Evolutionary conservation across 306 rosid genomes (phyloP).

Genomic region (Argentina anserina): DNA sequence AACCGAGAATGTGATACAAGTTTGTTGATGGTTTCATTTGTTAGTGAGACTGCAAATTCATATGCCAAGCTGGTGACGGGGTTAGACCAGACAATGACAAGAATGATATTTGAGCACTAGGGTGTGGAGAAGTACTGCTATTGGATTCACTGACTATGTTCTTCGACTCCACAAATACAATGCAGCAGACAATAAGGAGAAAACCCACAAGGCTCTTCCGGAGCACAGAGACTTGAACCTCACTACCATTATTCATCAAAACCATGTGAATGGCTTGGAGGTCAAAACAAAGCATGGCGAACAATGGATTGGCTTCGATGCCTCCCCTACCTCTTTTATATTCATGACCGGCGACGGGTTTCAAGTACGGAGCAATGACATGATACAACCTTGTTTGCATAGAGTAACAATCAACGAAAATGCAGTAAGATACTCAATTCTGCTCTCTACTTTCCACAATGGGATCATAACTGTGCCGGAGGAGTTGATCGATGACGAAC

Average conservation of each 20-base stretch:
- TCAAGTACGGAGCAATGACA: slow-evolving; percentile 24
- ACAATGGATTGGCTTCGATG: slow-evolving; percentile 16
- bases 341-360: slow-evolving; percentile 14
- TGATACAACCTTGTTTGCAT: slow-evolving; percentile 5
- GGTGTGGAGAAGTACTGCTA: neutral
- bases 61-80: slow-evolving; percentile 8
- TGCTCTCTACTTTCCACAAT: slow-evolving; percentile 6
- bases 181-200: neutral
- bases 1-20: neutral
- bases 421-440: neutral
- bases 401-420: slow-evolving; percentile 9
- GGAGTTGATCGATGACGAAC: slow-evolving; percentile 15
- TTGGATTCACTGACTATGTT: neutral
- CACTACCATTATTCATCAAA: slow-evolving; percentile 16
- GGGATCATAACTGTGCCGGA: slow-evolving; percentile 2
- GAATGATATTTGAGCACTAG: slow-evolving; percentile 21
- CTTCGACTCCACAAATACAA: slow-evolving; percentile 1
- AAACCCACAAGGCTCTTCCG: neutral
- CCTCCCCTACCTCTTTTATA: slow-evolving; percentile 8
- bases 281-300: slow-evolving; percentile 13
- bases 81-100: slow-evolving; percentile 15
- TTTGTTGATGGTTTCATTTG: neutral
- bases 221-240: slow-evolving; percentile 12
- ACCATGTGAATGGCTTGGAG: slow-evolving; percentile 21
- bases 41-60: slow-evolving; percentile 8